phyloP scores from a whole-genome alignment of 768 basidiomycete genomes.

The Tulasnella sp. region DNA sequence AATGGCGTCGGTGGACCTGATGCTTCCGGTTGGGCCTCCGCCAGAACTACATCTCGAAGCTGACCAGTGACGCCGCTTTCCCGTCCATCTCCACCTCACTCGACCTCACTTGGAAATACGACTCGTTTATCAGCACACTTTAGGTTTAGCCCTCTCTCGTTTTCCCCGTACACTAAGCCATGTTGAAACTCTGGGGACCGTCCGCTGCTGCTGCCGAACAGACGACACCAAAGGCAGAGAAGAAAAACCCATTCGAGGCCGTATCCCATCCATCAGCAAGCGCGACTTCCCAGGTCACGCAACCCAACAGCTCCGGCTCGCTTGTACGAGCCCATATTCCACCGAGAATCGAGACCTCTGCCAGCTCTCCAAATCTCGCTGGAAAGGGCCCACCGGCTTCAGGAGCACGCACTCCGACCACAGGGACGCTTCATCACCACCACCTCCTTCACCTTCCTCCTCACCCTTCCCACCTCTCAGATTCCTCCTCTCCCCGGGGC shows the following conservation, averaged over 20 bases:
- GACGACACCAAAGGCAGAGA: constrained; percentile 44
- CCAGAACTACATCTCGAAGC: not conserved
- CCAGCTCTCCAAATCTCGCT: not conserved
- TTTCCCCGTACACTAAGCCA: too few species aligned
- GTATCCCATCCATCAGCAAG: constrained; percentile 25
- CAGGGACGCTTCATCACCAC: constrained; percentile 21
- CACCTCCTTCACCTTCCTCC: constrained; percentile 14
- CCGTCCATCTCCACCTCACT: not conserved
- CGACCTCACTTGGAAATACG: not conserved
- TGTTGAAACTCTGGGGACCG: constrained; percentile 53
- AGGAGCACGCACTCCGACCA: constrained; percentile 32
- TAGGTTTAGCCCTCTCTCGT: not conserved
- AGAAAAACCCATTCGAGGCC: constrained; percentile 52
- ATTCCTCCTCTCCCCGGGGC: not conserved
- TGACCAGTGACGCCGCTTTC: not conserved
- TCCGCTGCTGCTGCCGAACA: constrained; percentile 40
- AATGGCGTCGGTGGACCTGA: not conserved
- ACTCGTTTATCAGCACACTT: not conserved
- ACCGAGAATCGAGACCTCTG: constrained; percentile 18
- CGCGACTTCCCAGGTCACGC: constrained; percentile 28
- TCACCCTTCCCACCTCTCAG: not conserved
- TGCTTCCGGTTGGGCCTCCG: not conserved
- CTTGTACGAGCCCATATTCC: constrained; percentile 16
- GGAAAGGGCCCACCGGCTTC: constrained; percentile 21
- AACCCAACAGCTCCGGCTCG: constrained; percentile 18